These are phyloP conservation scores for Solanum tarapatanum DNA, from an alignment of 257 asterid genomes.

Conservation along the genomic window DNA sequence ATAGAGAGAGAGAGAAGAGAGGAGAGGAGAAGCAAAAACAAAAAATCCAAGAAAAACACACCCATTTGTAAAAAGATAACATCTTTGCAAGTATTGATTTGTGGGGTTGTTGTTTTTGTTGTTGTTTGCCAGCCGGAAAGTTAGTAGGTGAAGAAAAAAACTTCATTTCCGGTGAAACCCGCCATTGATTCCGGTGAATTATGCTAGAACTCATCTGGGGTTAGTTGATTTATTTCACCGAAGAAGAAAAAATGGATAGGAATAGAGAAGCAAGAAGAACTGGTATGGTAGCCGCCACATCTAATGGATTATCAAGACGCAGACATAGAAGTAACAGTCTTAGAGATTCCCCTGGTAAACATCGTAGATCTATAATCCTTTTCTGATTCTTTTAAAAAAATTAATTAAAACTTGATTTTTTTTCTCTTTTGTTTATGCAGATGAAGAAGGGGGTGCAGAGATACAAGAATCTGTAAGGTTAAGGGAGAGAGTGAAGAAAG, in stretches of 20 bases:
- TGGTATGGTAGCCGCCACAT: constrained; percentile 41
- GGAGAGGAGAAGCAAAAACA: neutral
- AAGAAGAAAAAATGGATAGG: constrained; percentile 61
- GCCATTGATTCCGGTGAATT: constrained; percentile 11
- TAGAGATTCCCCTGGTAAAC: constrained; percentile 80
- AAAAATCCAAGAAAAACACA: neutral
- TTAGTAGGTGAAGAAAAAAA: constrained; percentile 12
- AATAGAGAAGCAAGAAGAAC: constrained; percentile 79
- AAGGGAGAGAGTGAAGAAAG: constrained; percentile 88
- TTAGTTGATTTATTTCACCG: constrained; percentile 20
- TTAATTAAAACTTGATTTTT: neutral
- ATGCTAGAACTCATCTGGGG: constrained; percentile 22
- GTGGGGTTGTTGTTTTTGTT: neutral
- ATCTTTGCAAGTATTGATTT: constrained; percentile 12
- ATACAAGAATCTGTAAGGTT: constrained; percentile 69
- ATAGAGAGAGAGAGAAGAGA: constrained; percentile 2
- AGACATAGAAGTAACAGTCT: constrained; percentile 63
- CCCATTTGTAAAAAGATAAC: constrained; percentile 5
- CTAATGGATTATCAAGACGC: constrained; percentile 68
- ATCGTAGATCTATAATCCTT: constrained; percentile 40
- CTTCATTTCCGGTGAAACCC: constrained; percentile 23
- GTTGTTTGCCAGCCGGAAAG: neutral
- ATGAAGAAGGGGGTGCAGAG: constrained; percentile 77
- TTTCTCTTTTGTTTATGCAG: constrained; percentile 29
- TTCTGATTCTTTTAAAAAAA: neutral